Evolutionary conservation across 768 basidiomycete species (phyloP), one percentile per base, ranked within the genome.

Genomic region (Pleurotus tuoliensis): DNA sequence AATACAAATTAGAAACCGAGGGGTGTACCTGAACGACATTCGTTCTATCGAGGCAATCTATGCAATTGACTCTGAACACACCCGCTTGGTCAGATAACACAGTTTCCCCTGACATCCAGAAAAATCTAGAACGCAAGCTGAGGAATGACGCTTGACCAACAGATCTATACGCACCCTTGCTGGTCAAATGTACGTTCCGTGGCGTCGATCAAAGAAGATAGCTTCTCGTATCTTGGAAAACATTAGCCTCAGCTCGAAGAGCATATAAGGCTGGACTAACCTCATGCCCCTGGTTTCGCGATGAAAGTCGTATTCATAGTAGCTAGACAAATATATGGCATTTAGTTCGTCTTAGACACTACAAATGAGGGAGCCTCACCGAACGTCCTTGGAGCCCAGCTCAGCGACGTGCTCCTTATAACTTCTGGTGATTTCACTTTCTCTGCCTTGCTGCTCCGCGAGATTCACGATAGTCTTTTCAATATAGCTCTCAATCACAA

Each of bases 211-310:
- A 97, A 78, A 60, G 86, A 88, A 13, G 84, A 83, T 47, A 97
- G 92, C 56, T 96, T 93, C 73, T 96, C 94, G 65, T 96, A 94
- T 69, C 90, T 89, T 48, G 22, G 40, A 46, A 58, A 47, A 22
- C 13, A 49, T 49, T 57, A 57, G 58, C 59, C 56, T 56, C 41
- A n/a, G 51, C 44, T 56, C 25, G 57, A 55, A 37, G 24, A 51
- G 15, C 18, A 20, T 25, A 57, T 13, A 30, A 24, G 51, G 8
- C 40, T 46, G 48, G 52, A 71, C 81, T 55, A 59, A 92, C 88
- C 91, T 92, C 96, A 98, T 97, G 18, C 96, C 95, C 66, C 83
- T 88, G 9, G 94, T 96, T 69, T 97, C 93, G 3, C 76, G 80
- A 70, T 98, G 96, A 69, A 98, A 98, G 68, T 98, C 96, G 65